Conservation (phyloP, 1,284 basidiomycete genomes). For the Melampsora larici-populina region DNA sequence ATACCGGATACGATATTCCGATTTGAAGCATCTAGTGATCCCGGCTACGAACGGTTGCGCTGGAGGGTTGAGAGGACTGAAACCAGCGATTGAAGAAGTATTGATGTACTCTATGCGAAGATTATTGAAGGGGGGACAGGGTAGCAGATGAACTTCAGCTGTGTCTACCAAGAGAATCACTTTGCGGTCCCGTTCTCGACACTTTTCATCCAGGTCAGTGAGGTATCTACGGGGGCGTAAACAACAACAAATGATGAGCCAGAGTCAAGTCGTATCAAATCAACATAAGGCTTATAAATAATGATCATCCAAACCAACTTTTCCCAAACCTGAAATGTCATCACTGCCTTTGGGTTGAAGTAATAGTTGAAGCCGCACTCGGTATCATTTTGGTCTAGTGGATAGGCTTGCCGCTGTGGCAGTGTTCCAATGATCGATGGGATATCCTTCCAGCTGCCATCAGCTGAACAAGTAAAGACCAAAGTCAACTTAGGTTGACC, state of each 20-base stretch:
- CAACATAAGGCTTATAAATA: not conserved
- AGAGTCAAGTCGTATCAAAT: not conserved
- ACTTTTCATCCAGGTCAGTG: constrained; percentile 22
- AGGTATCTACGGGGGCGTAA: constrained; percentile 18
- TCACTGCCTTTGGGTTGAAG: constrained; percentile 32
- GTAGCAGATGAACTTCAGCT: constrained; percentile 24
- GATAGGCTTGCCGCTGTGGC: constrained; percentile 25
- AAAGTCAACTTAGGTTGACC: constrained; percentile 23
- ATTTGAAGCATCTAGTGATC: constrained; percentile 37
- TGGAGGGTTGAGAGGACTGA: constrained; percentile 18
- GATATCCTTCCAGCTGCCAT: constrained; percentile 36
- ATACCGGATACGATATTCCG: constrained; percentile 39
- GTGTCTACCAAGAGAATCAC: constrained; percentile 26
- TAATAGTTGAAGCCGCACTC: constrained; percentile 21
- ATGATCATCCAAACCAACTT: constrained; percentile 17
- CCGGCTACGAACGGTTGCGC: constrained; percentile 30
- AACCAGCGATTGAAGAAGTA: constrained; percentile 20
- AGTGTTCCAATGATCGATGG: constrained; percentile 30
- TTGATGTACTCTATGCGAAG: constrained; percentile 36
- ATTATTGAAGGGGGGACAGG: constrained; percentile 23
- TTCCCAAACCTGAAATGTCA: constrained; percentile 40
- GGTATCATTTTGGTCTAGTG: constrained; percentile 10
- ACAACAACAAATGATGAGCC: not conserved
- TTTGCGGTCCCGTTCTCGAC: constrained; percentile 31
- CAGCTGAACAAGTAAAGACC: constrained; percentile 37